These are phyloP conservation scores for Iodosphaeria phyllophila DNA, from an alignment of 2,329 filamentous ascomycete species.

Conservation along the genomic window DNA sequence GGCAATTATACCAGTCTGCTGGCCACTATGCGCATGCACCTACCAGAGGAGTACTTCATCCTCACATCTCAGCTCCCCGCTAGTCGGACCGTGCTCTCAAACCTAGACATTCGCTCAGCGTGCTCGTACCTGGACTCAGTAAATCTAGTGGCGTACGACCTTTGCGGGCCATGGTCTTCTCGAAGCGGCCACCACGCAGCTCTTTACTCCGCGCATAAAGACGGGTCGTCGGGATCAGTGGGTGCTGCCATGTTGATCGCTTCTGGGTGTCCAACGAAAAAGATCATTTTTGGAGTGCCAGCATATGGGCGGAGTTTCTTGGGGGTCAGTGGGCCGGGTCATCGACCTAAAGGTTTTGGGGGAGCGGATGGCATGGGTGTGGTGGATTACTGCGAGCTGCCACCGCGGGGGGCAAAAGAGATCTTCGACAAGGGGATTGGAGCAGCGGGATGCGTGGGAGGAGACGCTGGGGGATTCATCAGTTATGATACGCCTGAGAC, in stretches of 20 bases:
- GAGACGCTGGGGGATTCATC: slow-evolving; percentile 60
- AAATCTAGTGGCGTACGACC: slow-evolving; percentile 70
- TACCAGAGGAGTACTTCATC: slow-evolving; percentile 51
- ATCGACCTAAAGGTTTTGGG: slow-evolving; percentile 32
- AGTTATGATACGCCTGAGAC: slow-evolving; percentile 66
- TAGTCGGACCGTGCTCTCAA: slow-evolving; percentile 42
- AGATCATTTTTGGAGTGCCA: slow-evolving; percentile 60
- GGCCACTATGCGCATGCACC: slow-evolving; percentile 41
- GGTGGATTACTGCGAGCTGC: slow-evolving; percentile 58
- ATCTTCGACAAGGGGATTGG: slow-evolving; percentile 46
- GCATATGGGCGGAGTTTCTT: slow-evolving; percentile 61
- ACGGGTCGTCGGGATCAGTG: slow-evolving; percentile 45
- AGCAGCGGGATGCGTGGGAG: slow-evolving; percentile 54
- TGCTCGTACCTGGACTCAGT: slow-evolving; percentile 52
- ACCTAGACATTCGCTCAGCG: slow-evolving; percentile 46
- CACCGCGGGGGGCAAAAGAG: slow-evolving; percentile 41
- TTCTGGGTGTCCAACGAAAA: slow-evolving; percentile 47
- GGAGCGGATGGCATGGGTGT: slow-evolving; percentile 52
- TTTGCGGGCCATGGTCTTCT: slow-evolving; percentile 50
- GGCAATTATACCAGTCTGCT: slow-evolving; percentile 53
- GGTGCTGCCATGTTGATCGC: slow-evolving; percentile 46
- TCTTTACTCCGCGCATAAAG: slow-evolving; percentile 42
- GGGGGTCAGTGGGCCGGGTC: slow-evolving; percentile 42
- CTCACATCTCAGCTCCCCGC: slow-evolving; percentile 58
- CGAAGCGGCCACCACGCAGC: slow-evolving; percentile 60